Evolutionary conservation across 257 asterid species (phyloP).

Genomic region (Nicotiana attenuata): DNA sequence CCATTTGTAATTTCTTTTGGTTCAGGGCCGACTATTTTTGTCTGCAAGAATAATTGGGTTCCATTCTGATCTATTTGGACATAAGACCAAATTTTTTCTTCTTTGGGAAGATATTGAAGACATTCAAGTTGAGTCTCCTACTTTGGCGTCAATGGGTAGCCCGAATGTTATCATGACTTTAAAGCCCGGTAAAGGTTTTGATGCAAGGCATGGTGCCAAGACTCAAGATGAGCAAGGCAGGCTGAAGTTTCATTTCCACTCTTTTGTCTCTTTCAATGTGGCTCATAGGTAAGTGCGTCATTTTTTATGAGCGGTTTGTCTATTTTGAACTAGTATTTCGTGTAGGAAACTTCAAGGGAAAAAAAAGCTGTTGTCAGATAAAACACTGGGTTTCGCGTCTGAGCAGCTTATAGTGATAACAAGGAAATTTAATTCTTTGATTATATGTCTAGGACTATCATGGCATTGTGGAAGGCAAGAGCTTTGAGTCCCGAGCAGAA

Average conservation of each 20-base stretch:
- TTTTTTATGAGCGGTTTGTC: not conserved
- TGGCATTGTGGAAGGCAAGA: slow-evolving; percentile 94
- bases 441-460: slow-evolving; percentile 59
- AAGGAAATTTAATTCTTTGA: not conserved
- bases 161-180: slow-evolving; percentile 76
- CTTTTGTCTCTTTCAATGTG: slow-evolving; percentile 84
- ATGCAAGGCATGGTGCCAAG: slow-evolving; percentile 94
- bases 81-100: slow-evolving; percentile 89
- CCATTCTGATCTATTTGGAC: slow-evolving; percentile 94
- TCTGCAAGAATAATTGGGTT: slow-evolving; percentile 98
- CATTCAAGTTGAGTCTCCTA: slow-evolving; percentile 76
- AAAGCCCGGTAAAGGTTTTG: slow-evolving; percentile 83
- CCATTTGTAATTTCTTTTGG: slow-evolving; percentile 16
- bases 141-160: slow-evolving; percentile 97
- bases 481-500: slow-evolving; percentile 94
- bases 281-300: slow-evolving; percentile 61
- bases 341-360: not conserved
- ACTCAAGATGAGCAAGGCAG: slow-evolving; percentile 83
- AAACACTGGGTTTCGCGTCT: not conserved
- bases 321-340: not conserved
- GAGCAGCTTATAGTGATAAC: not conserved
- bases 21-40: slow-evolving; percentile 93
- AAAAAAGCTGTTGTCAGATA: not conserved
- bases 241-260: slow-evolving; percentile 87
- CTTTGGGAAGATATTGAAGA: slow-evolving; percentile 99